A percentile compares a stretch with the other conserved stretches of the same genome.
Evolutionary conservation across 176 grass and related monocot species (phyloP).

Genomic region (Zoysia japonica): DNA sequence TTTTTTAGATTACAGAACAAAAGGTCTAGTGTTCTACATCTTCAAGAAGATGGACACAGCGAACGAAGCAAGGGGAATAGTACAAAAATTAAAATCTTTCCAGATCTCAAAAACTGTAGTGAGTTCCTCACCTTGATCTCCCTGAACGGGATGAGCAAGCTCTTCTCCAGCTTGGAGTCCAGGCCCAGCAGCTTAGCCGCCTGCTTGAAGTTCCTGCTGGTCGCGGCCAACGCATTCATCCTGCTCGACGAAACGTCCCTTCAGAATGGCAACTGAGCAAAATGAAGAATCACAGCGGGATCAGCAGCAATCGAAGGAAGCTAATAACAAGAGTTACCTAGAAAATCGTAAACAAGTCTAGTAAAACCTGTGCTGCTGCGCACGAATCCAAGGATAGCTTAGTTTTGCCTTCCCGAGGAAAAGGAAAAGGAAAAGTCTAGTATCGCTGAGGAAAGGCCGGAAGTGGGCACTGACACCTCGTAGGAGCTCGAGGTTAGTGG

Average conservation of each 20-base stretch:
- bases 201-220: constrained; percentile 80
- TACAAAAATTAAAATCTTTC: not conserved
- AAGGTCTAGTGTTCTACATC: no score
- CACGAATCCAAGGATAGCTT: constrained; percentile 11
- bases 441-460: not conserved
- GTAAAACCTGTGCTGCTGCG: not conserved
- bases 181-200: constrained; percentile 75
- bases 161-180: constrained; percentile 82
- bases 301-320: constrained; percentile 9
- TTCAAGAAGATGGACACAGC: no score
- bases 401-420: constrained; percentile 32
- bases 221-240: constrained; percentile 84
- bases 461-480: not conserved
- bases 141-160: constrained; percentile 84
- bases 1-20: no score
- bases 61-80: not conserved
- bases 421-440: not conserved
- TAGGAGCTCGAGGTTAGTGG: not conserved
- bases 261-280: constrained; percentile 1
- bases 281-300: not conserved
- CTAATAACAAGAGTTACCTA: not conserved
- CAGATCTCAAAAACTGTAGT: not conserved
- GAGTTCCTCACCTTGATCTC: constrained; percentile 74
- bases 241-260: constrained; percentile 33
- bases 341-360: constrained; percentile 14